Evolutionary conservation across 2,329 filamentous ascomycete species (phyloP).

Genomic region (Westerdykella aurantiaca): DNA sequence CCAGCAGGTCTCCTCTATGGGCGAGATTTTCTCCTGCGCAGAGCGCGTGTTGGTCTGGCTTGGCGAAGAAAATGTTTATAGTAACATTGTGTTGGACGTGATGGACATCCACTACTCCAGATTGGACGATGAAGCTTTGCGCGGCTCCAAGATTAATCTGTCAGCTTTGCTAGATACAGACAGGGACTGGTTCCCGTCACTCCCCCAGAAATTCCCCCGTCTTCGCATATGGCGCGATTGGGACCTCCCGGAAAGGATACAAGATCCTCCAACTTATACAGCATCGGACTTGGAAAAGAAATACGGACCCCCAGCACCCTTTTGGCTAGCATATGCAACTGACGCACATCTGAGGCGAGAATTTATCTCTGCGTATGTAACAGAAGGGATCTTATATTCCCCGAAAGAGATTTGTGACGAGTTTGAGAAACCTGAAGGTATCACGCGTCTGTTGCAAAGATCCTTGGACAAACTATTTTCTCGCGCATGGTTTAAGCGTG

Average conservation of each 20-base stretch:
- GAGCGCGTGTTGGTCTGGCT: conserved; percentile 23
- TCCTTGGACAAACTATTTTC: not conserved
- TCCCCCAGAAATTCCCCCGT: not conserved
- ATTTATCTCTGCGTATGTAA: too few species aligned
- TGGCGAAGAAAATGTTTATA: conserved; percentile 7
- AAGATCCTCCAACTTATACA: too few species aligned
- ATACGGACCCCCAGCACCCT: too few species aligned
- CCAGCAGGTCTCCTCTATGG: conserved; percentile 14
- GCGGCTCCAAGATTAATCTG: not conserved
- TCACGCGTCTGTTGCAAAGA: too few species aligned
- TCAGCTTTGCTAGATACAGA: too few species aligned
- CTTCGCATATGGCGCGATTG: not conserved
- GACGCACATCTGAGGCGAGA: too few species aligned
- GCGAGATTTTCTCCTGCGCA: conserved; percentile 21
- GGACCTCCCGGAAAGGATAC: not conserved
- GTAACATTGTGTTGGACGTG: not conserved
- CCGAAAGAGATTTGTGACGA: too few species aligned
- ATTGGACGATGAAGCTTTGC: not conserved
- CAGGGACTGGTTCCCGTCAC: not conserved
- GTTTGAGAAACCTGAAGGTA: too few species aligned
- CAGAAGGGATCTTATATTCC: too few species aligned
- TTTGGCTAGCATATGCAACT: too few species aligned
- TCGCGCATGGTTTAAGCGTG: conserved; percentile 10
- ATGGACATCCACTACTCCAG: not conserved
- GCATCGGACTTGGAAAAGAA: too few species aligned